A percentile compares a stretch with the other conserved stretches of the same genome.
Evolutionary conservation across 2,329 filamentous ascomycete genomes (phyloP).

Genomic region (Aspergillus luchuensis): DNA sequence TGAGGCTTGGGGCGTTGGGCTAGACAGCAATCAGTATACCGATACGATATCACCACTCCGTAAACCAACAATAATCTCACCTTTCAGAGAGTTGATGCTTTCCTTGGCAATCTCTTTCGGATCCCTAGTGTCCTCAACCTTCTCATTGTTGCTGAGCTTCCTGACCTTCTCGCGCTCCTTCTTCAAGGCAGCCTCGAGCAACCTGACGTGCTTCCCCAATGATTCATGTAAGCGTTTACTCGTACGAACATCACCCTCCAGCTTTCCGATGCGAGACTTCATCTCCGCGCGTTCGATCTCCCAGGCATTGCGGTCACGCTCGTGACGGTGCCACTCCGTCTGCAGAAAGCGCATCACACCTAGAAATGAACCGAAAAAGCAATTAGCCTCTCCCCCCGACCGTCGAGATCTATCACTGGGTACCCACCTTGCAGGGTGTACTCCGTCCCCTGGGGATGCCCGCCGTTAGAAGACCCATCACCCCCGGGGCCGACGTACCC

Average conservation of each 20-base stretch:
- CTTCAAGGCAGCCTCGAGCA: slow-evolving; percentile 85
- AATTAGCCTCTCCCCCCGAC: slow-evolving; percentile 24
- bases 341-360: slow-evolving; percentile 99
- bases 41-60: not conserved
- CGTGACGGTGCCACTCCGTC: slow-evolving; percentile 98
- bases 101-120: slow-evolving; percentile 51
- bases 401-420: not conserved
- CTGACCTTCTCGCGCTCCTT: slow-evolving; percentile 74
- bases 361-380: slow-evolving; percentile 38
- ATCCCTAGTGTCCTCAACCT: slow-evolving; percentile 52
- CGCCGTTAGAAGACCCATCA: slow-evolving; percentile 45
- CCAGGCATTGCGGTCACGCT: slow-evolving; percentile 96
- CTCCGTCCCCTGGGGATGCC: slow-evolving; percentile 65
- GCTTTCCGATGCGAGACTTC: slow-evolving; percentile 92
- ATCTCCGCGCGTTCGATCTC: slow-evolving; percentile 99
- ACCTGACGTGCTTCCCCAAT: slow-evolving; percentile 83
- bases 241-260: slow-evolving; percentile 86
- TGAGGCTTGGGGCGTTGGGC: slow-evolving; percentile 51
- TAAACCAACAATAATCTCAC: not conserved
- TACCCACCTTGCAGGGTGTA: slow-evolving; percentile 70
- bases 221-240: slow-evolving; percentile 87
- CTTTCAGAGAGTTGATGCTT: slow-evolving; percentile 40
- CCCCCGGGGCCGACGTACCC: slow-evolving; percentile 51
- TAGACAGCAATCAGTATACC: slow-evolving; percentile 16
- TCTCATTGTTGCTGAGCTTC: slow-evolving; percentile 51